Evolutionary conservation across 495 filamentous ascomycete species (phyloP), one percentile per base, ranked within the genome.

Genomic region (Staphylotrichum tortipilum): DNA sequence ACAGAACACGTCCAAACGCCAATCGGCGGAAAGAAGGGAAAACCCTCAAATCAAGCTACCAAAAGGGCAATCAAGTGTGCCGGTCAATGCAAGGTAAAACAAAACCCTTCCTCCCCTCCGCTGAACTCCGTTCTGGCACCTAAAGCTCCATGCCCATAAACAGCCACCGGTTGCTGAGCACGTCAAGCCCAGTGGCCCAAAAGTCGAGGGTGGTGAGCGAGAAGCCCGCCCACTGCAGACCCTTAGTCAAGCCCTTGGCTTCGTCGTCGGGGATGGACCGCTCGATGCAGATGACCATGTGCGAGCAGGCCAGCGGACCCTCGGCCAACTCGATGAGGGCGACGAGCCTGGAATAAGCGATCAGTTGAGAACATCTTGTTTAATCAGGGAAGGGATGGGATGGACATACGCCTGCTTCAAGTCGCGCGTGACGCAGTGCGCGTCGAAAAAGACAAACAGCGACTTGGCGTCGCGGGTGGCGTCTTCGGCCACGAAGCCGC

Each of bases 191-290:
- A 39, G 71, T 54, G 2, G 77, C 74, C 85, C 88, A 95, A 38
- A 78, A 74, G 48, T 85, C 79, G 11, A 96, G 71, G 14, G 86
- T 89, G 42, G 82, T 81, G 44, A 88, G 73, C 59, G 82, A 84
- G 58, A 95, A 96, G 26, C 89, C 89, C 55, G 90, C 89, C 90
- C 90, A 96, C 56, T 89, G 85, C 30, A 96, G 77, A 49, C 87
- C 87, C 57, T 81, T 83, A 52, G 83, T 79, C 46, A 94, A 72
- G 43, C 81, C 73, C 54, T 81, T 74, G 44, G 78, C 70, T 36
- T 82, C 71, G 41, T 80, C 68, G 21, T 76, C 72, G 33, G 77
- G 69, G 44, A 77, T 75, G 18, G 67, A 72, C 41, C 89, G 81
- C 58, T 87, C 85, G 39, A 94, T 72, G 64, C 86, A 90, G 56